Evolutionary conservation across 139 green algal species (phyloP).

Genomic region (Picochlorum sp.): DNA sequence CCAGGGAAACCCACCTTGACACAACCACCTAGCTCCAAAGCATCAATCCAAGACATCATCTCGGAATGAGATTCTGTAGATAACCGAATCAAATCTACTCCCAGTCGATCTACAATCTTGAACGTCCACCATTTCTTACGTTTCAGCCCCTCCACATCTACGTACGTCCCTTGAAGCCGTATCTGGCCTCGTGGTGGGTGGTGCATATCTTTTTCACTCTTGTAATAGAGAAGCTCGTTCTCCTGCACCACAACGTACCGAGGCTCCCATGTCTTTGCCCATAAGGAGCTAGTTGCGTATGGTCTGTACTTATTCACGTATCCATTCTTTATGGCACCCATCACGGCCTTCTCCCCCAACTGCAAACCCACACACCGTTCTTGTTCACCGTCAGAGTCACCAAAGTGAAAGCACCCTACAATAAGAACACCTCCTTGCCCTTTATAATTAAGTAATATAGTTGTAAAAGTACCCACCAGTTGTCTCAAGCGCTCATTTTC

Average conservation of each 20-base stretch:
- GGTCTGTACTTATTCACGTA: conserved; percentile 47
- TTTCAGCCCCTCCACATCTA: conserved; percentile 32
- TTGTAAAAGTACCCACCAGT: conserved; percentile 21
- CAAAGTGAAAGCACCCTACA: too few relatives aligned
- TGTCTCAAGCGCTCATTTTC: conserved; percentile 20
- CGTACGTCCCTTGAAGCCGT: conserved; percentile 20
- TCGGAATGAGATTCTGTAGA: conserved; percentile 15
- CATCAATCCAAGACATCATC: conserved; percentile 36
- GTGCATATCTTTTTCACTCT: conserved; percentile 29
- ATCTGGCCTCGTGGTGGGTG: conserved; percentile 28
- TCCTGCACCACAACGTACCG: conserved; percentile 40
- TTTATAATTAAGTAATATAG: too few relatives aligned
- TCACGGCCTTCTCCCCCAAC: conserved; percentile 4
- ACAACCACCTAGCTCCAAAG: conserved; percentile 33
- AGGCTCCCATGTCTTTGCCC: conserved; percentile 25
- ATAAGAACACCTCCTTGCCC: too few relatives aligned
- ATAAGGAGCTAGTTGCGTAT: conserved; percentile 13
- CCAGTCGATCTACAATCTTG: conserved; percentile 20
- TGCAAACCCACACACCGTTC: not conserved
- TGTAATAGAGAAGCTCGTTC: conserved; percentile 32
- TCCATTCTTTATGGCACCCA: conserved; percentile 14
- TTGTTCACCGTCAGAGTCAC: too few relatives aligned
- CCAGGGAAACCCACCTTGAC: too few relatives aligned
- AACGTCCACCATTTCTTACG: conserved; percentile 27
- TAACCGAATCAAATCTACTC: conserved; percentile 35